Evolutionary conservation across 106 monocot genomes (phyloP).

Genomic region (Acorus gramineus): DNA sequence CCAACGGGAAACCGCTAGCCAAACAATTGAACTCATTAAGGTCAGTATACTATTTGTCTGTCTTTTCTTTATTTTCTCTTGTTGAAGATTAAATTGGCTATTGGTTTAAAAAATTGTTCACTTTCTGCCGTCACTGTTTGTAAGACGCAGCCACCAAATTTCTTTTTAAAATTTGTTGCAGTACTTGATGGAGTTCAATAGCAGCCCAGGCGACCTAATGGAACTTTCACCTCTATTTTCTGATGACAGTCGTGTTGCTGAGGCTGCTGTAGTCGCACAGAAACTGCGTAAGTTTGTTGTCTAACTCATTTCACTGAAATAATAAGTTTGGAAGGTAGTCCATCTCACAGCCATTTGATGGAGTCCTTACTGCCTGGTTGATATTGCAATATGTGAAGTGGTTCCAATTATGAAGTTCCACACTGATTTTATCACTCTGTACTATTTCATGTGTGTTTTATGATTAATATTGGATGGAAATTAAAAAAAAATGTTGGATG

Average conservation of each 20-base stretch:
- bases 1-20: constrained; percentile 94
- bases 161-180: constrained; percentile 15
- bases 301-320: neutral
- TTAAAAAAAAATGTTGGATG: too few species aligned
- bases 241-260: constrained; percentile 99
- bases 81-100: neutral
- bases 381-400: too few species aligned
- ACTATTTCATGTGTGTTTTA: too few species aligned
- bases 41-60: constrained; percentile 13
- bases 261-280: constrained; percentile 98
- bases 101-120: neutral
- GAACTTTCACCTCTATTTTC: constrained; percentile 97
- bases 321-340: too few species aligned
- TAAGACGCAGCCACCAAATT: constrained; percentile 2
- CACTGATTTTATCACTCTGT: too few species aligned
- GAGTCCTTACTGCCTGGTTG: too few species aligned
- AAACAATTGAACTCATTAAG: constrained; percentile 99
- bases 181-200: constrained; percentile 99
- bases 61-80: constrained; percentile 1
- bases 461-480: too few species aligned
- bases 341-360: too few species aligned
- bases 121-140: neutral
- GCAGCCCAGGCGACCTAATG: constrained; percentile 97
- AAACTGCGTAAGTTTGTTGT: constrained; percentile 67
- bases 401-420: too few species aligned